Evolutionary conservation across 495 filamentous ascomycete genomes (phyloP).

Genomic region (Penicillium maclennaniae): DNA sequence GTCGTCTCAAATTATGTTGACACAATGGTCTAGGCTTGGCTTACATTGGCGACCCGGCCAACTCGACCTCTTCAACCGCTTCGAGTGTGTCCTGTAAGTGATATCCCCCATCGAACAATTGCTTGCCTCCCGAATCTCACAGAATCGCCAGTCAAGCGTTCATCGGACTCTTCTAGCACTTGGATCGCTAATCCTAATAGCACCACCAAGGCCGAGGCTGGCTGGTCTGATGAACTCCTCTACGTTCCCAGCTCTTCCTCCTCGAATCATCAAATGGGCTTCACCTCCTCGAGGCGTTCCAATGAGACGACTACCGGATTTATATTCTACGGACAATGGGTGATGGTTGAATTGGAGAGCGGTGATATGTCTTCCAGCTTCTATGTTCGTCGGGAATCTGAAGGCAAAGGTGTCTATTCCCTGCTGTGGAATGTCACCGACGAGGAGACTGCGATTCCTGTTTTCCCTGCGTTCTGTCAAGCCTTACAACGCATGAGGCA

Average conservation of each 20-base stretch:
- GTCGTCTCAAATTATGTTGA: too few species aligned
- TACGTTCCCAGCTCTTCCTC: too few species aligned
- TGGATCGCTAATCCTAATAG: too few species aligned
- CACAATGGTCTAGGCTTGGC: neutral
- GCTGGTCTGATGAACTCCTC: too few species aligned
- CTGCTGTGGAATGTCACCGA: conserved; percentile 5
- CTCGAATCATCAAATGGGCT: too few species aligned
- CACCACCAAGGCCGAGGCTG: too few species aligned
- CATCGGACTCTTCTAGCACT: too few species aligned
- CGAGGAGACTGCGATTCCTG: conserved; percentile 4
- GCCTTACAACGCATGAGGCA: neutral
- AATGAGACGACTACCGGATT: conserved; percentile 7
- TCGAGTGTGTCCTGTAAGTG: conserved; percentile 2
- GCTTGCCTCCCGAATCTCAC: too few species aligned
- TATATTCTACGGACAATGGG: conserved; percentile 9
- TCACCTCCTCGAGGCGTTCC: neutral
- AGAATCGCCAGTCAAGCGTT: too few species aligned
- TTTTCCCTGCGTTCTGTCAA: conserved; percentile 7
- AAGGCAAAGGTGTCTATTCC: conserved; percentile 3
- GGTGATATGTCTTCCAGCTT: conserved; percentile 10
- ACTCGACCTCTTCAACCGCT: conserved; percentile 5
- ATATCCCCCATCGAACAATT: neutral
- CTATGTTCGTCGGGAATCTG: neutral
- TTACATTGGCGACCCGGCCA: conserved; percentile 2
- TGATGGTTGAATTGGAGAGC: neutral